Base-by-base conservation (phyloP, 2,329 filamentous ascomycete genomes). In the Arthrobotrys entomopaga region DNA sequence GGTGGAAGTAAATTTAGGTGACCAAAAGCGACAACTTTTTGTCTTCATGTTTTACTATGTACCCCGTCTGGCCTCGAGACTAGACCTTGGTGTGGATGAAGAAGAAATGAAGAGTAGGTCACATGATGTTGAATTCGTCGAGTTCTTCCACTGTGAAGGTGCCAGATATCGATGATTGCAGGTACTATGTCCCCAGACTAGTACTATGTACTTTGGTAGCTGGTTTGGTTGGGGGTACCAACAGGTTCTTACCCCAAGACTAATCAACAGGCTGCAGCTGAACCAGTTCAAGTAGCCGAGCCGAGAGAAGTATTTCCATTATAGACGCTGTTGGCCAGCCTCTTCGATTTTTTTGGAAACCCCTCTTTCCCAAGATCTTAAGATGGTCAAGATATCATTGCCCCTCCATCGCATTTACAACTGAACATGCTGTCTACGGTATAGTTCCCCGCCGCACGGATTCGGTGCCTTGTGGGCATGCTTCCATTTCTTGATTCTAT, bases 371-470 rank as follows among this genome's bases (percentile, higher is more conserved):
- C 6, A 10, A 10, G 5, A 7, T 8, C 29, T 34, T 34, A 5
- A 43, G 24, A 20, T 43, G 54, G 54, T 57, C 29, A 57, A 40
- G 11, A 42, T 22, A 3, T n/a, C n/a, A n/a, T n/a, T n/a, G 11
- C 29, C 29, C 29, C 29, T 34, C 29, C 29, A 29, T 29, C 26
- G 29, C 16, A 15, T 46, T 40, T 16, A 10, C 24, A 24, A 42
- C 8, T 58, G 43, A 34, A 49, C 43, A 49, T 59, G 40, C 40
- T 60, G 16, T 60, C 24, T 48, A 19, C 7, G 42, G 43, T 20
- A 48, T 60, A 48, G 56, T 42, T 16, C 60, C 26, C 42, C 26
- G 46, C 61, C 61, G 53, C 53, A 56, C 52, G 61, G 61, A n/a
- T 65, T 65, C 61, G 61, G 61, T 65, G 24, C 13, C 61, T 29